These are phyloP conservation scores for Candida montana DNA, from an alignment of 805 yeast genomes.

Conservation along the genomic window DNA sequence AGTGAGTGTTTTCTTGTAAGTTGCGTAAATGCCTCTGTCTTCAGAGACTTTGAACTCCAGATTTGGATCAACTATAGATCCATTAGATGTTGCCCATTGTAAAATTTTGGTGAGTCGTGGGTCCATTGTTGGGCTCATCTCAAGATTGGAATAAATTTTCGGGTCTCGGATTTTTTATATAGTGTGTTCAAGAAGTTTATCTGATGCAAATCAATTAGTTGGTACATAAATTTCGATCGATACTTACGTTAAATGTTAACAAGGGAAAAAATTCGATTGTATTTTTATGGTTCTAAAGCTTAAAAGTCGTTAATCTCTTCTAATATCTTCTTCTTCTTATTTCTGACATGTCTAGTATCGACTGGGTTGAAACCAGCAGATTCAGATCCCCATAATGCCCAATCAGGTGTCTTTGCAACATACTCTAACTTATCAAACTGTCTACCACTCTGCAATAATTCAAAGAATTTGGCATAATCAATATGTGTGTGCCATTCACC, in stretches of 20 bases:
- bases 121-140: background rate
- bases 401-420: constrained; percentile 72
- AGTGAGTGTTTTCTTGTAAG: constrained; percentile 21
- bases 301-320: constrained; percentile 1
- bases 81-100: constrained; percentile 35
- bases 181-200: too few relatives aligned
- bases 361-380: constrained; percentile 89
- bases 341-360: constrained; percentile 46
- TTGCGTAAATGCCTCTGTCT: constrained; percentile 33
- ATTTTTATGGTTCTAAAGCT: too few relatives aligned
- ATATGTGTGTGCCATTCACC: constrained; percentile 87
- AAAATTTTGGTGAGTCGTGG: constrained; percentile 1
- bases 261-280: too few relatives aligned
- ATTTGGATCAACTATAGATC: constrained; percentile 28
- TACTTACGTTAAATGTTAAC: too few relatives aligned
- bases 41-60: constrained; percentile 30
- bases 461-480: constrained; percentile 71
- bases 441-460: constrained; percentile 56
- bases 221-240: background rate
- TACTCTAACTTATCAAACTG: constrained; percentile 78
- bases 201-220: too few relatives aligned
- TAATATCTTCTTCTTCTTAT: constrained; percentile 15
- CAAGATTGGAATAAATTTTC: too few relatives aligned
- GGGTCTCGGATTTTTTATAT: too few relatives aligned
- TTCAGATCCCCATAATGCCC: constrained; percentile 87